phyloP scores from a whole-genome alignment of 805 yeast species.

The Nakazawaea pomicola region DNA sequence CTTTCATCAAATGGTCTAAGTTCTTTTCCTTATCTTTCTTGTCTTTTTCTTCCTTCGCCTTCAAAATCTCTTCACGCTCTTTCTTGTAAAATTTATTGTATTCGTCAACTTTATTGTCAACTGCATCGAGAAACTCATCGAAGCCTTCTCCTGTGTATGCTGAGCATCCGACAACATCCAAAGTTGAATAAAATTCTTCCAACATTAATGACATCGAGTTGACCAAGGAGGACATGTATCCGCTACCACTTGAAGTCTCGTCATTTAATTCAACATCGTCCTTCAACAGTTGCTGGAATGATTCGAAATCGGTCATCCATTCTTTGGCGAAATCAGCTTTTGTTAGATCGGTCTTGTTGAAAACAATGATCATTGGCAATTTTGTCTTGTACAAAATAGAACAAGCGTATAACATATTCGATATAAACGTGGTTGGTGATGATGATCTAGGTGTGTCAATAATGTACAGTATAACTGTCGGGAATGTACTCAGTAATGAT shows the following conservation, averaged over 20 bases:
- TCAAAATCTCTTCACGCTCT: slow-evolving; percentile 78
- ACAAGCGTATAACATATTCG: slow-evolving; percentile 97
- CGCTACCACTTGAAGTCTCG: slow-evolving; percentile 57
- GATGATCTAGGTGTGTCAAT: slow-evolving; percentile 95
- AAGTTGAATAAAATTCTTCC: slow-evolving; percentile 90
- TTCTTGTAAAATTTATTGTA: slow-evolving; percentile 76
- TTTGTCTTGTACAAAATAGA: slow-evolving; percentile 94
- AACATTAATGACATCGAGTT: slow-evolving; percentile 94
- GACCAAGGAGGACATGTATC: slow-evolving; percentile 90
- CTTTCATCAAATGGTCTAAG: slow-evolving; percentile 73
- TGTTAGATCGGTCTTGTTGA: slow-evolving; percentile 89
- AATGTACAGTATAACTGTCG: slow-evolving; percentile 92
- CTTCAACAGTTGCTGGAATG: slow-evolving; percentile 75
- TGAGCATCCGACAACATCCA: slow-evolving; percentile 91
- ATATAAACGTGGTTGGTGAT: slow-evolving; percentile 94
- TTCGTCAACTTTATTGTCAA: slow-evolving; percentile 83
- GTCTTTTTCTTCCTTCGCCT: slow-evolving; percentile 74
- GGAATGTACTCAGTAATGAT: slow-evolving; percentile 92
- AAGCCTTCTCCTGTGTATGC: slow-evolving; percentile 93
- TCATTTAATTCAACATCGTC: slow-evolving; percentile 64
- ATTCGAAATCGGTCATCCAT: slow-evolving; percentile 97
- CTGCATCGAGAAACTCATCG: slow-evolving; percentile 82
- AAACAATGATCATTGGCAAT: slow-evolving; percentile 93
- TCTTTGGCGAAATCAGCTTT: slow-evolving; percentile 84
- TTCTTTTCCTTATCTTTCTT: slow-evolving; percentile 66